Base-by-base conservation (phyloP, 179 eudicot genomes). In the Silene noctiflora region DNA sequence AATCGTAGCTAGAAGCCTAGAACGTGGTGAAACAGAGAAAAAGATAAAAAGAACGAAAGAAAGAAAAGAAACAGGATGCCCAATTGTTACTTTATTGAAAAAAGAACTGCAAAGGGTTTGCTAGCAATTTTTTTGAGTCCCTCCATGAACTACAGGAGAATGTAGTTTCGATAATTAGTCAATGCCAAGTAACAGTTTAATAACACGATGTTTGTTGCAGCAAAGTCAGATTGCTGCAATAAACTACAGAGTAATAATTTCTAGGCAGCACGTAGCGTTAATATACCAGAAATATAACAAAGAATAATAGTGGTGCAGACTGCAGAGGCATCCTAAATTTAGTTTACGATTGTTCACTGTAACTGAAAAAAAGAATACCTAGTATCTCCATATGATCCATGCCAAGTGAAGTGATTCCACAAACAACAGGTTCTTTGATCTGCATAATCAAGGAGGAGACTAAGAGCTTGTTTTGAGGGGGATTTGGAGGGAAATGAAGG, bases 361-460 rank as follows among this genome's bases (percentile, higher is more conserved):
- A 53, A 42, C 35, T 21, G 53, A 73, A 74, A 44, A 78, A 48
- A 61, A 83, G 9, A 89, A 39, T 77, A 92, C 97, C 97, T 83
- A 92, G 83, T 60, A 79, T 66, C 76, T 92, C 96, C 84, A 87
- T 81, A 82, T 92, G 97, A 81, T 92, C 97, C 96, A 92, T 89
- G 55, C 97, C 97, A 80, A 92, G 78, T 53, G 96, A 87, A 75
- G 93, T 77, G 76, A 92, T 87, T 80, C 96, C 97, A 78, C 97
- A 92, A 29, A 87, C 96, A 76, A 89, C 83, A 77, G 97, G 97
- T 80, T 85, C 80, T 83, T 87, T 81, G 76, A 92, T 89, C 97
- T 92, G 89, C 84, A 82, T 67, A 67, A 67, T 56, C 11, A 78
- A 20, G 58, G 20, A n/a, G 75, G 63, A 53, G 35, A 53, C 20